Evolutionary conservation across 768 basidiomycete genomes (phyloP).

Genomic region (Naematelia aurantialba): DNA sequence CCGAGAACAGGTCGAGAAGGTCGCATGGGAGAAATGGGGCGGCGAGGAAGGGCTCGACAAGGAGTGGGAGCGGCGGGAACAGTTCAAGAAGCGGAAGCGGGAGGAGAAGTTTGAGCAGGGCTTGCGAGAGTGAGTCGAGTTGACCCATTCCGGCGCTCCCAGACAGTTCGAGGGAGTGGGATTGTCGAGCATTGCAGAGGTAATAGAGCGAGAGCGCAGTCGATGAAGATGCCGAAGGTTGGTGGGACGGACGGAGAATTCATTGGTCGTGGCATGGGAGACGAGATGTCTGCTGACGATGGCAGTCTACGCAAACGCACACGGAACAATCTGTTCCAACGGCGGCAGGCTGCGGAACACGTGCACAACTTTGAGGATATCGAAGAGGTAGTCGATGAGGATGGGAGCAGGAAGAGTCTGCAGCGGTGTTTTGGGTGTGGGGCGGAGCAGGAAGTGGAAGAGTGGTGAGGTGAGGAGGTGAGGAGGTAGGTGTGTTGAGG

Average conservation of each 20-base stretch:
- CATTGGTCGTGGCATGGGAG: not conserved
- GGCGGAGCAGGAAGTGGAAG: constrained; percentile 84
- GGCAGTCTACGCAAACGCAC: constrained; percentile 67
- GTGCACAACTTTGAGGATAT: constrained; percentile 74
- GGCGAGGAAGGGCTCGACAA: constrained; percentile 83
- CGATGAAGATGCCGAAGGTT: no score
- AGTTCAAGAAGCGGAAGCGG: constrained; percentile 82
- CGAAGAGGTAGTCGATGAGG: constrained; percentile 48
- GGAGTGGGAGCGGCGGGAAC: constrained; percentile 73
- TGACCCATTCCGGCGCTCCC: not conserved
- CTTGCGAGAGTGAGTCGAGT: constrained; percentile 59
- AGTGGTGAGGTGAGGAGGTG: constrained; percentile 55
- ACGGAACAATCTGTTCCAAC: constrained; percentile 84
- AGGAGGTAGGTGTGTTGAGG: no score
- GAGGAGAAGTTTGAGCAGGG: constrained; percentile 93
- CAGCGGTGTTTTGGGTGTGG: constrained; percentile 87
- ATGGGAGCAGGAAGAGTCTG: constrained; percentile 29
- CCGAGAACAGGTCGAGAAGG: constrained; percentile 80
- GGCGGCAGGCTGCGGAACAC: constrained; percentile 80
- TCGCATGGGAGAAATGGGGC: constrained; percentile 98
- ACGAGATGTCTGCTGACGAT: not conserved
- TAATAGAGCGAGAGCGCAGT: no score
- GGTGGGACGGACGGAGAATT: no score
- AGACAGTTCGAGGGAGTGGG: no score
- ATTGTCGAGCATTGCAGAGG: no score